Percentiles rank a stretch among this genome's conserved stretches.
These are phyloP conservation scores for Aegilops bicornis DNA, from an alignment of 176 grass and related monocot genomes.

Conservation along the genomic window DNA sequence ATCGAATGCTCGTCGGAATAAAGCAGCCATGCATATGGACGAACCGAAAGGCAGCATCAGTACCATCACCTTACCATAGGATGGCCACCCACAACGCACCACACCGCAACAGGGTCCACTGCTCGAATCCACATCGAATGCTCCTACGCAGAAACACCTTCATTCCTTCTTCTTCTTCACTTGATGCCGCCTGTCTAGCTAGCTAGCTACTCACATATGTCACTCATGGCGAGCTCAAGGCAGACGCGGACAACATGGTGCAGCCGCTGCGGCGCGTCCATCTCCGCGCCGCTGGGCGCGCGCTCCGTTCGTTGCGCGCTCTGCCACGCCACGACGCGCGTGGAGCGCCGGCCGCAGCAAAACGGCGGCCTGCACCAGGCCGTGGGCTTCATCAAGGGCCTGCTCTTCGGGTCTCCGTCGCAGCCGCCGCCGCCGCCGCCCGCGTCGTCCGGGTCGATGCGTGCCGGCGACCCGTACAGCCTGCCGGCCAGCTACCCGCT, in stretches of 20 bases:
- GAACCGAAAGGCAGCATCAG: conserved; percentile 1
- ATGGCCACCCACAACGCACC: neutral
- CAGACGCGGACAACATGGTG: conserved; percentile 27
- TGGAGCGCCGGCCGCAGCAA: conserved; percentile 39
- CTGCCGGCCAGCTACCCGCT: conserved; percentile 36
- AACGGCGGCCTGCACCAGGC: conserved; percentile 32
- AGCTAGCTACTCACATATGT: neutral
- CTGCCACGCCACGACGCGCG: conserved; percentile 44
- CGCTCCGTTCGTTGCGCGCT: conserved; percentile 57
- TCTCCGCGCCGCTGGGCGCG: conserved; percentile 27
- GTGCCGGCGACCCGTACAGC: neutral
- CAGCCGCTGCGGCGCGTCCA: conserved; percentile 44
- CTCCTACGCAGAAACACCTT: neutral
- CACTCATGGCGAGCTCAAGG: conserved; percentile 44
- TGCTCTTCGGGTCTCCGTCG: conserved; percentile 4
- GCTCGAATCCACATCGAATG: neutral
- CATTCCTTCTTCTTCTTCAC: neutral
- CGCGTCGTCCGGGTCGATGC: neutral
- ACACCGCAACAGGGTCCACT: neutral
- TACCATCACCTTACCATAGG: neutral
- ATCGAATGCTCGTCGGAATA: neutral
- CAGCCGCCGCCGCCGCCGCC: neutral
- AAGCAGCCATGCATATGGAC: conserved; percentile 1
- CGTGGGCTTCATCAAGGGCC: conserved; percentile 58
- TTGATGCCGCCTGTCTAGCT: neutral